Conservation (phyloP, 441 rosid species). For the Omphalea diandra region DNA sequence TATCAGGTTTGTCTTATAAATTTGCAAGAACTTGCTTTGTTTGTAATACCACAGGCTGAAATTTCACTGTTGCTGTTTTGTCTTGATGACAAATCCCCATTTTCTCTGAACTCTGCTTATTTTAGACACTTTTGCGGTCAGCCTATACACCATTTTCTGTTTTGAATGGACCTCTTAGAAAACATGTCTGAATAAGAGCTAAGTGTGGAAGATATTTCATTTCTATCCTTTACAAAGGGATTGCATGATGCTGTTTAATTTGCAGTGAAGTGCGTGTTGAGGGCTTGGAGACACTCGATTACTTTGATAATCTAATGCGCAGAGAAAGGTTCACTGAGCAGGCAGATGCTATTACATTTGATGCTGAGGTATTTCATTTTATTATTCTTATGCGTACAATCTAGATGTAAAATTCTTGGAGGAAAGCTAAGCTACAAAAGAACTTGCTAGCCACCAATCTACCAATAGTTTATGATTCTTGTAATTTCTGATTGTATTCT, state of each 20-base stretch:
- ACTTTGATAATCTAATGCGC: constrained; percentile 75
- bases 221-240: constrained; percentile 12
- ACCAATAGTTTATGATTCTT: too few relatives aligned
- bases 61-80: constrained; percentile 9
- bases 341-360: constrained; percentile 96
- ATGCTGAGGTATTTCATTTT: constrained; percentile 60
- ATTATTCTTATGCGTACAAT: background rate
- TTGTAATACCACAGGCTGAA: constrained; percentile 11
- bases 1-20: constrained; percentile 58
- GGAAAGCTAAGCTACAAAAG: background rate
- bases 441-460: background rate
- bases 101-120: background rate
- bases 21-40: constrained; percentile 17
- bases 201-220: constrained; percentile 17
- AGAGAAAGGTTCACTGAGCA: constrained; percentile 92
- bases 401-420: background rate
- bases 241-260: constrained; percentile 33
- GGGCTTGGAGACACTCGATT: constrained; percentile 93
- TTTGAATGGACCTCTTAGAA: background rate
- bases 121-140: background rate
- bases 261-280: constrained; percentile 95
- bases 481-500: background rate
- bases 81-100: background rate
- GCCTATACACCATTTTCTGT: background rate
- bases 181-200: constrained; percentile 9